Conservation (phyloP, 2,329 filamentous ascomycete genomes). For the Ophiostoma triangulosporum region DNA sequence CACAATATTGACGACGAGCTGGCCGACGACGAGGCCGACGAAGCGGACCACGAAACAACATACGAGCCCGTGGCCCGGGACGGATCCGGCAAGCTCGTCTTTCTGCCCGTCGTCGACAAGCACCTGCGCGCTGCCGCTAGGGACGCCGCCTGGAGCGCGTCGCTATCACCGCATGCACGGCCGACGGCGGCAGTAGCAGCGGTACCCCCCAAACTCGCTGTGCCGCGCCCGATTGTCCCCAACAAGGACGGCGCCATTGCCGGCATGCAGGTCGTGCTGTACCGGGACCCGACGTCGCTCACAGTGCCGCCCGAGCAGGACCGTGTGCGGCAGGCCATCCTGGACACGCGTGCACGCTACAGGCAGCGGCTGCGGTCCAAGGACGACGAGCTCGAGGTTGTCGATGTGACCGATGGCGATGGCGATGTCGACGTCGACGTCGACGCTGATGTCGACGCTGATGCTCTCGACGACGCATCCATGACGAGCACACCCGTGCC, state of each 20-base stretch:
- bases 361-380: slow-evolving; percentile 41
- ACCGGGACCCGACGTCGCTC: slow-evolving; percentile 64
- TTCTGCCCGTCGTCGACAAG: slow-evolving; percentile 76
- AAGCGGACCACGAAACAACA: neutral
- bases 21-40: slow-evolving; percentile 36
- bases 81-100: slow-evolving; percentile 48
- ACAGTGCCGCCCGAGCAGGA: slow-evolving; percentile 62
- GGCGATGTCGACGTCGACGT: neutral
- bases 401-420: neutral
- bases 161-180: neutral
- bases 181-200: neutral
- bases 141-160: slow-evolving; percentile 17
- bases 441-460: neutral
- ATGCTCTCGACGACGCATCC: neutral
- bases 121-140: slow-evolving; percentile 43
- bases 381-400: slow-evolving; percentile 16
- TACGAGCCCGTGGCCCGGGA: neutral
- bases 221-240: slow-evolving; percentile 39
- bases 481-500: slow-evolving; percentile 5
- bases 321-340: slow-evolving; percentile 67
- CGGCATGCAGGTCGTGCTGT: slow-evolving; percentile 67
- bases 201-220: neutral
- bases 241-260: slow-evolving; percentile 40
- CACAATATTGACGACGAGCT: slow-evolving; percentile 83
- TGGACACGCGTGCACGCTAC: slow-evolving; percentile 60